Base-by-base conservation (phyloP, 208 protist species). In the Leishmania mexicana region DNA sequence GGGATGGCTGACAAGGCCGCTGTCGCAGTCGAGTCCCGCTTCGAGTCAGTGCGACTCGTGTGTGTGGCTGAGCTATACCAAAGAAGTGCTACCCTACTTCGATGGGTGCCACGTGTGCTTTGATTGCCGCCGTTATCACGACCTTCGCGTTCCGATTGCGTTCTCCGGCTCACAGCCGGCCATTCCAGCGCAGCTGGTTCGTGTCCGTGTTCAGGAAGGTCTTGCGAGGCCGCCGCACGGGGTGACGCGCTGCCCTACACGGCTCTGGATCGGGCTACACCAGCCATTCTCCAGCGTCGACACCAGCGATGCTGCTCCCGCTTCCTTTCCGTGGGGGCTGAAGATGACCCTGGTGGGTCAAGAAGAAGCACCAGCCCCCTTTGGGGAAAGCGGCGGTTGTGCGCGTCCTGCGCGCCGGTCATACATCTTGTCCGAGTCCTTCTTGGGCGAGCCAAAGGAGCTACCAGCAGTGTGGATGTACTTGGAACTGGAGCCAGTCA, bases 401-500 rank as follows among this genome's bases (percentile, higher is more conserved):
- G 70, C 51, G 31, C 82, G 54, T 19, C 79, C 76, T 45, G 75
- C 80, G 21, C 75, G 62, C n/a, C 58, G 74, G 31, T 87, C 85
- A 31, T 89, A 91, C 76, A 53, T 90, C 21, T 79, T 94, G 28
- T 85, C 91, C 3, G 87, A 90, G 73, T 94, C 91, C 38, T 94
- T 90, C 75, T 80, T 86, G 60, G 91, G 91, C 19, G 87, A 88
- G 74, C 79, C 77, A 31, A 84, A 89, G 81, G 24, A 62, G 60
- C 79, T 87, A 67, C 87, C 88, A 38, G 84, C 86, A 31, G 89
- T 94, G 84, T 94, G 91, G 91, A 94, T 94, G 89, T 91, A 88
- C 79, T n/a, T 94, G 38, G 91, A 94, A 80, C 68, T 94, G 49
- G 87, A 94, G 35, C 7, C 82, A 2, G 6, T 24, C 11, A 79